Evolutionary conservation across 2,329 filamentous ascomycete species (phyloP), one percentile per base, ranked within the genome.

Genomic region (Exutisphaerella laricina): DNA sequence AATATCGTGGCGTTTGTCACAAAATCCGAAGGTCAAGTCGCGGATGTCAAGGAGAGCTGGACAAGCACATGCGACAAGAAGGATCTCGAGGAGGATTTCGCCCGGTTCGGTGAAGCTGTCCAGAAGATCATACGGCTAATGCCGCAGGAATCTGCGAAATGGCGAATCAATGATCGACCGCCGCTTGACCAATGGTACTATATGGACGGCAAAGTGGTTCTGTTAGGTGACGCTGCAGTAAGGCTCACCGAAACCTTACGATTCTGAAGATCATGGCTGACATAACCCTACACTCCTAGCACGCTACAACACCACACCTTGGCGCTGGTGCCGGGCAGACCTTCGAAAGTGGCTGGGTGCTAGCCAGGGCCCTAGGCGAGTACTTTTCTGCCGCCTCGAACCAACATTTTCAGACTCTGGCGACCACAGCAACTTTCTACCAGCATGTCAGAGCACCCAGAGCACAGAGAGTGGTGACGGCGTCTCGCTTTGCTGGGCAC

Each of bases 161-260:
- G 55, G 56, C 45, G 45, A 21, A 44, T 58, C n/a, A 58, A 56
- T 29, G 55, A 57, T 30, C 48, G 53, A 3, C 41, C 48, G 14
- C 51, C 51, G 8, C 35, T 65, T 43, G 21, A 65, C 56, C 5
- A 70, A 69, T 43, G 40, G 40, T 23, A 36, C 0, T 71, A 67
- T 52, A 58, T 54, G 31, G 56, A 59, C 34, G 51, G 54, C 4
- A 55, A 60, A 0, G 50, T 71, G 10, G 66, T 72, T 34, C 51
- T 79, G 3, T 65, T 76, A 0, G 77, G 77, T 7, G 76, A 80
- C 48, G 74, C 76, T 1, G 77, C 77, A n/a, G n/a, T n/a, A n/a
- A n/a, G n/a, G n/a, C n/a, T n/a, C n/a, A n/a, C n/a, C n/a, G n/a
- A n/a, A n/a, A n/a, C n/a, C n/a, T n/a, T n/a, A n/a, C n/a, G n/a